Evolutionary conservation across 2,329 filamentous ascomycete species (phyloP).

Genomic region (Rhytidhysteron rufulum): DNA sequence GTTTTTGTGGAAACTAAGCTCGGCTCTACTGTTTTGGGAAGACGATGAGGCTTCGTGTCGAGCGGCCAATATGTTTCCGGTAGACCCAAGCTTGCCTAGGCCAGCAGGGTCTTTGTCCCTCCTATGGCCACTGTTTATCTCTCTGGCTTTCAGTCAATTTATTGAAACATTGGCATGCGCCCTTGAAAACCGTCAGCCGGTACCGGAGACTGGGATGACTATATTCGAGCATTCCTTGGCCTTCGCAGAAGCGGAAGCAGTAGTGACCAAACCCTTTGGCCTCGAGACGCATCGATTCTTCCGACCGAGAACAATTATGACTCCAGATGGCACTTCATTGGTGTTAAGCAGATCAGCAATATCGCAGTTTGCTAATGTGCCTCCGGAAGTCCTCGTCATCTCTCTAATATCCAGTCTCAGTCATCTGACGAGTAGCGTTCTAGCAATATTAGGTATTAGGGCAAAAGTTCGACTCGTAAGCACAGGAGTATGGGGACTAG

Average conservation of each 20-base stretch:
- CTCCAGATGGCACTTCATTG: slow-evolving; percentile 44
- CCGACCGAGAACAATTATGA: slow-evolving; percentile 32
- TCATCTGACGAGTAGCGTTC: slow-evolving; percentile 76
- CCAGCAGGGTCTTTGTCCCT: slow-evolving; percentile 74
- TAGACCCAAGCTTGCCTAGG: slow-evolving; percentile 49
- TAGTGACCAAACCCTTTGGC: slow-evolving; percentile 75
- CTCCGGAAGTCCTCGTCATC: slow-evolving; percentile 83
- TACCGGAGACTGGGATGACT: slow-evolving; percentile 91
- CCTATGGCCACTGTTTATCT: slow-evolving; percentile 71
- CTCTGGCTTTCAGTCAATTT: slow-evolving; percentile 72
- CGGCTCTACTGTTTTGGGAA: slow-evolving; percentile 67
- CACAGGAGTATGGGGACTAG: slow-evolving; percentile 84
- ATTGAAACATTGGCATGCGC: slow-evolving; percentile 85
- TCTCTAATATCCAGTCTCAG: slow-evolving; percentile 86
- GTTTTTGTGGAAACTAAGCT: slow-evolving; percentile 69
- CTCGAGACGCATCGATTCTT: slow-evolving; percentile 59
- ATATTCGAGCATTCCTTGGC: slow-evolving; percentile 94
- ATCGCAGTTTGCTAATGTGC: slow-evolving; percentile 76
- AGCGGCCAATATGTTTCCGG: slow-evolving; percentile 65
- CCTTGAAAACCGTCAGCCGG: slow-evolving; percentile 73
- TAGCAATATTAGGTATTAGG: slow-evolving; percentile 79
- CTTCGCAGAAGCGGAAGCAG: slow-evolving; percentile 91
- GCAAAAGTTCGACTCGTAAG: slow-evolving; percentile 76
- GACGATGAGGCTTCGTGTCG: slow-evolving; percentile 71
- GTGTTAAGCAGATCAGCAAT: slow-evolving; percentile 56